Base-by-base conservation (phyloP, 352 stramenopile species). In the Aphanomyces stellatus region DNA sequence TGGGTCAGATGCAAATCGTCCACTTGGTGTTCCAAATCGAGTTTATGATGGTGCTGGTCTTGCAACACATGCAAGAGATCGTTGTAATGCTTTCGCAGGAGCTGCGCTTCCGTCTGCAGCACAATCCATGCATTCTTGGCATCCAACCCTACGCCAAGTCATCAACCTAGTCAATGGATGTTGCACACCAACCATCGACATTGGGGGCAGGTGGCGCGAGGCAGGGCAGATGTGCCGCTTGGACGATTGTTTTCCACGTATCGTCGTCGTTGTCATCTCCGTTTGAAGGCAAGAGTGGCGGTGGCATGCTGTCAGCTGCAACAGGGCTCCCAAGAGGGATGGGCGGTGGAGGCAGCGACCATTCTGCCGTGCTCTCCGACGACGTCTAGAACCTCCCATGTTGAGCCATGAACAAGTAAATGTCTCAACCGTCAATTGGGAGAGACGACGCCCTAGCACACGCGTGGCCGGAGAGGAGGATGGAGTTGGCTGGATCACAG, bases 61-160 rank as follows among this genome's bases (percentile, higher is more conserved):
- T 55, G 48, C 2, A 93, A 78, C 49, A 93, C 79, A 19, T 71
- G 77, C n/a, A 93, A 80, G 19, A 93, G 51, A 13, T 81, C 76
- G 37, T 93, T 81, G 43, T 93, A 93, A 70, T 93, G 91, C 27
- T 83, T 87, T 2, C 85, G 81, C 0, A 93, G 64, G 37, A 93
- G 65, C 11, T 74, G 72, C 2, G 82, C 80, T 69, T 91, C 83
- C 2, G 74, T 79, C 19, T 76, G 74, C 62, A 86, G 78, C 27
- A 93, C 72, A 53, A 76, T 80, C 42, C 69, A 43, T 1, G 75
- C 80, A 19, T 78, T 90, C 13, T 66, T 60, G 0, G 68, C 51
- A 65, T 90, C 84, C 41, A 92, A 62, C 0, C 84, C 84, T 28
- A 83, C 71, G 89, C 63, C 27, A 85, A 78, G 34, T 37, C 0